Conservation (phyloP, 108 stramenopile species). For the Conticribra weissflogii region DNA sequence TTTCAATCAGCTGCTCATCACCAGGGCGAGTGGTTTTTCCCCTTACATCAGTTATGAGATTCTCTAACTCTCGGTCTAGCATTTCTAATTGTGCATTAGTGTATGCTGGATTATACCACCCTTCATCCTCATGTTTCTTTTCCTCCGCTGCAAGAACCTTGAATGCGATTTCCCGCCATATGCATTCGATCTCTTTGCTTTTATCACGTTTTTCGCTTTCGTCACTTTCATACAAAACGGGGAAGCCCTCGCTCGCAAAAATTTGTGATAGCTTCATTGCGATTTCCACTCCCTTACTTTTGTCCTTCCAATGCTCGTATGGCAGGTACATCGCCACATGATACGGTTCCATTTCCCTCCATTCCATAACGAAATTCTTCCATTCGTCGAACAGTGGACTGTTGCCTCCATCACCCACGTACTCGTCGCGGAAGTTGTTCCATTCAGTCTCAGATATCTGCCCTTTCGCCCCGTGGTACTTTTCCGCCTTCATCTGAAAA, state of each 20-base stretch:
- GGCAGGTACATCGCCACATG: conserved; percentile 50
- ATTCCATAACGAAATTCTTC: conserved; percentile 50
- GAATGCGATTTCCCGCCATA: conserved; percentile 44
- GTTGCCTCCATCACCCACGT: conserved; percentile 15
- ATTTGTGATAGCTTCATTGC: conserved; percentile 38
- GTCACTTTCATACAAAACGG: conserved; percentile 33
- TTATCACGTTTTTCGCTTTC: not conserved
- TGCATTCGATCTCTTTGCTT: conserved; percentile 42
- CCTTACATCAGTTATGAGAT: conserved; percentile 38
- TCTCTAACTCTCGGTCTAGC: conserved; percentile 27
- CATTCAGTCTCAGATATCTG: conserved; percentile 50
- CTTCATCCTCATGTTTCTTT: conserved; percentile 33
- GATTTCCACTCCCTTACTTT: conserved; percentile 30
- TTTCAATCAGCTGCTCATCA: conserved; percentile 26
- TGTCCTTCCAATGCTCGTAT: conserved; percentile 52
- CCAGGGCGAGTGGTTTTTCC: conserved; percentile 14
- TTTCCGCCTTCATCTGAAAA: conserved; percentile 56
- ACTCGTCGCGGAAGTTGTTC: conserved; percentile 58
- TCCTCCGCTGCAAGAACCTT: conserved; percentile 32
- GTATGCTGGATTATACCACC: conserved; percentile 53
- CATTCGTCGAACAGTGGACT: conserved; percentile 40
- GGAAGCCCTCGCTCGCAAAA: conserved; percentile 50
- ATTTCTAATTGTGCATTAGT: conserved; percentile 38
- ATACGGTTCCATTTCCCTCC: conserved; percentile 54
- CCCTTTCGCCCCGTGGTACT: conserved; percentile 50